Percentiles rank a stretch among this genome's conserved stretches.
Evolutionary conservation across 2,329 filamentous ascomycete genomes (phyloP).

Genomic region (Claviceps spartinae): DNA sequence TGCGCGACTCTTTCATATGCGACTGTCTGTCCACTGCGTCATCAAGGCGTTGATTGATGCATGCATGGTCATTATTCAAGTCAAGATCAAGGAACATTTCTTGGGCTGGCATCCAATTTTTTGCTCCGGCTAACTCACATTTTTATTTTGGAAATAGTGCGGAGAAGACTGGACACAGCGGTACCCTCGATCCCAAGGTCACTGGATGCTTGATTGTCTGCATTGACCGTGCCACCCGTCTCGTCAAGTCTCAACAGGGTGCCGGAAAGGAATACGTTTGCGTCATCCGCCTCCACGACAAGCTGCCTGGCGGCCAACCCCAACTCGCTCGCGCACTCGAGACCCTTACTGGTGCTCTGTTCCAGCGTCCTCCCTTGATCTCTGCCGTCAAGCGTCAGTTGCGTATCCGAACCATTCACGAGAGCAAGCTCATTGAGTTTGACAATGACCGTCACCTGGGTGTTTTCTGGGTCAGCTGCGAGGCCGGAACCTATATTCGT

Average conservation of each 20-base stretch:
- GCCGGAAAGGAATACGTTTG: conserved; percentile 98
- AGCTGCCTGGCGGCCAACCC: conserved; percentile 80
- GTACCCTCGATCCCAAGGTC: conserved; percentile 95
- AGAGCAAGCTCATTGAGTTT: conserved; percentile 93
- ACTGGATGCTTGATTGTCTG: conserved; percentile 91
- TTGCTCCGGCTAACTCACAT: neutral
- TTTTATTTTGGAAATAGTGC: conserved; percentile 14
- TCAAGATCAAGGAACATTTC: too few species aligned
- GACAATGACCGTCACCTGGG: conserved; percentile 95
- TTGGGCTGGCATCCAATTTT: too few species aligned
- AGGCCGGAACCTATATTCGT: conserved; percentile 94
- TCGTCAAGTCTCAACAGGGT: conserved; percentile 97
- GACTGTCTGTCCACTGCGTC: neutral
- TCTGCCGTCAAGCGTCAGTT: conserved; percentile 98
- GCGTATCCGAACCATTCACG: conserved; percentile 94
- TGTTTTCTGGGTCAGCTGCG: conserved; percentile 99
- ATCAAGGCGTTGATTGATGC: neutral
- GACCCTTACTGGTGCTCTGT: conserved; percentile 89
- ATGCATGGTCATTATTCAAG: too few species aligned
- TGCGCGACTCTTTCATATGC: conserved; percentile 2
- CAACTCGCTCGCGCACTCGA: conserved; percentile 90
- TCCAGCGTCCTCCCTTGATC: conserved; percentile 84
- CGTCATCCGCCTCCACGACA: conserved; percentile 90
- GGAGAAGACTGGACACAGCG: conserved; percentile 96
- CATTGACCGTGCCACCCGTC: conserved; percentile 89